Conservation (phyloP, 2,329 filamentous ascomycete species). For the Basipetospora chlamydospora region DNA sequence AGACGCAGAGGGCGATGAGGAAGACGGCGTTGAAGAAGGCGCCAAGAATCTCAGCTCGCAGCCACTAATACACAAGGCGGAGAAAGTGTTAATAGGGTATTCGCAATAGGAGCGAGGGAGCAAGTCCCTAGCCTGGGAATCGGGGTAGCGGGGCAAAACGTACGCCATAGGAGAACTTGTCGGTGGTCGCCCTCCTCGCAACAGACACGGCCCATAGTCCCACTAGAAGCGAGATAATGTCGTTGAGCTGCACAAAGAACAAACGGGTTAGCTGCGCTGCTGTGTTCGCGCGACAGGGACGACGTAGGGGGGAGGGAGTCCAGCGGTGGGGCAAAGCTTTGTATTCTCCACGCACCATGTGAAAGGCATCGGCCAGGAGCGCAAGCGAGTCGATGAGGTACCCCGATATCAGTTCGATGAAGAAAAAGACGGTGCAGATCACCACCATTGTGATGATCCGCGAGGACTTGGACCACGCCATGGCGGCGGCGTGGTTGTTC, state of each 20-base stretch:
- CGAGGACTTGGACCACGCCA: conserved; percentile 85
- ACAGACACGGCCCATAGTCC: conserved; percentile 92
- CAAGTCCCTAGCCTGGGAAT: no score
- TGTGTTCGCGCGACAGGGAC: not conserved
- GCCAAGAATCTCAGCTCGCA: conserved; percentile 91
- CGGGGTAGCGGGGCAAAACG: conserved; percentile 19
- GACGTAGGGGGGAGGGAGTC: conserved; percentile 2
- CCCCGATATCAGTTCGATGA: conserved; percentile 74
- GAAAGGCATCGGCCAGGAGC: conserved; percentile 90
- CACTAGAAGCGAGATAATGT: conserved; percentile 86
- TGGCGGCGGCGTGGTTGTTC: conserved; percentile 18
- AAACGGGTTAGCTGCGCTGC: conserved; percentile 4
- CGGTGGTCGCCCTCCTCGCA: conserved; percentile 69
- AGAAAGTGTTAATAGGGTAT: no score
- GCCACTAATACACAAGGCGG: conserved; percentile 59
- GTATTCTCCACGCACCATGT: conserved; percentile 87
- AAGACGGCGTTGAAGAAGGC: conserved; percentile 97
- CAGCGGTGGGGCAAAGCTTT: no score
- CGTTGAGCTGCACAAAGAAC: conserved; percentile 56
- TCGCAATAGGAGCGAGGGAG: no score
- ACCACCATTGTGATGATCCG: conserved; percentile 85
- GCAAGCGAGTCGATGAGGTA: conserved; percentile 84
- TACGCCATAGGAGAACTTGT: conserved; percentile 90
- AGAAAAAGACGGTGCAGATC: conserved; percentile 81
- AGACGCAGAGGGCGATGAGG: conserved; percentile 86